phyloP scores from a whole-genome alignment of 352 stramenopile genomes.

The Globisporangium rhizosaccharum region DNA sequence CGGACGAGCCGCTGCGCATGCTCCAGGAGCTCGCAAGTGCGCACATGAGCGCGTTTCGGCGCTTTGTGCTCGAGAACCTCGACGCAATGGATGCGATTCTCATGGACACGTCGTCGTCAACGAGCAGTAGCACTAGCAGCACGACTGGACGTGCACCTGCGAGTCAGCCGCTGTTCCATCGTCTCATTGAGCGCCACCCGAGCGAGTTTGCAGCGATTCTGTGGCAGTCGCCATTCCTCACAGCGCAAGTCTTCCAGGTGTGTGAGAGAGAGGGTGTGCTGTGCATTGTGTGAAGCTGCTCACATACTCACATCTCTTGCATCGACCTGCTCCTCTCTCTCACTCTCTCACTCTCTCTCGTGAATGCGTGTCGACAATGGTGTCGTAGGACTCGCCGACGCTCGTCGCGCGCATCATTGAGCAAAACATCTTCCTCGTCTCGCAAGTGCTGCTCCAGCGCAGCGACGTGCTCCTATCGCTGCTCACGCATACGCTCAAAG shows the following conservation, averaged over 20 bases:
- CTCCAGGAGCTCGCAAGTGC: conserved; percentile 23
- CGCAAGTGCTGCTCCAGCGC: conserved; percentile 46
- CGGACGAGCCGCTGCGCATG: conserved; percentile 18
- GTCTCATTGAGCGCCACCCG: conserved; percentile 54
- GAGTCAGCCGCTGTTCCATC: conserved; percentile 35
- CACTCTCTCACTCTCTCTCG: background rate
- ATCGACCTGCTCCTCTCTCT: too few species aligned
- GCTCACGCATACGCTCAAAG: conserved; percentile 53
- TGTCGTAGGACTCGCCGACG: conserved; percentile 35
- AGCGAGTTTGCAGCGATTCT: conserved; percentile 50
- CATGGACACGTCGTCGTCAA: conserved; percentile 8
- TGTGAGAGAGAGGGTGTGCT: background rate
- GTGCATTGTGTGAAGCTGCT: background rate
- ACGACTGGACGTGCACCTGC: background rate
- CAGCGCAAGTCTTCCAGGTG: conserved; percentile 69
- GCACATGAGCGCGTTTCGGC: conserved; percentile 28
- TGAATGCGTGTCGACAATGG: background rate
- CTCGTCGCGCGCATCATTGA: conserved; percentile 63
- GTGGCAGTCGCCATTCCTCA: conserved; percentile 55
- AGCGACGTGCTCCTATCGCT: conserved; percentile 47
- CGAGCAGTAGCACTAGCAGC: background rate
- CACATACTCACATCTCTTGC: background rate
- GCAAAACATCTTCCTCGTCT: conserved; percentile 67
- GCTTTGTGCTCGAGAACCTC: conserved; percentile 41
- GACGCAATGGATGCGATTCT: conserved; percentile 49